phyloP scores from a whole-genome alignment of 2,329 filamentous ascomycete genomes.

The Neobulgaria alba region DNA sequence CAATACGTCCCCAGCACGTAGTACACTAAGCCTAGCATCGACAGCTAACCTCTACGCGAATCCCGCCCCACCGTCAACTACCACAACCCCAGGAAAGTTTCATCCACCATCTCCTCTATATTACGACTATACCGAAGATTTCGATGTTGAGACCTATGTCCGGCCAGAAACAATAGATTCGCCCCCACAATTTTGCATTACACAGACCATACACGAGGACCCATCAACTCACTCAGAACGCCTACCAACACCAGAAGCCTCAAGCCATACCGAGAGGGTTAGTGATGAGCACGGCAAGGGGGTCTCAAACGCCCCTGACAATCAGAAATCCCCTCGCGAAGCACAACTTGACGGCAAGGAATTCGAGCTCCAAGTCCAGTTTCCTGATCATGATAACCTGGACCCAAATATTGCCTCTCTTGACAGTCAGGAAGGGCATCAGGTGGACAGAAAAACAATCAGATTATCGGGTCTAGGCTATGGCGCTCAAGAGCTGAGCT shows the following conservation, averaged over 20 bases:
- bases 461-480: conserved; percentile 14
- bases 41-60: conserved; percentile 20
- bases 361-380: not conserved
- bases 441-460: conserved; percentile 5
- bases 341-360: not conserved
- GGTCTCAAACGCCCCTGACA: not conserved
- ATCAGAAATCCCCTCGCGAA: not conserved
- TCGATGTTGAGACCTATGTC: conserved; percentile 21
- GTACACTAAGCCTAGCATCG: conserved; percentile 25
- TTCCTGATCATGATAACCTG: not conserved
- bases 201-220: conserved; percentile 25
- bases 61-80: conserved; percentile 14
- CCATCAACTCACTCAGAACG: conserved; percentile 17
- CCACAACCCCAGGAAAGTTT: conserved; percentile 23
- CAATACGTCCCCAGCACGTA: conserved; percentile 26
- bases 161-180: conserved; percentile 14
- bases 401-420: not conserved
- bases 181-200: conserved; percentile 23
- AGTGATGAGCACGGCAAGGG: not conserved
- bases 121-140: conserved; percentile 30
- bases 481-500: conserved; percentile 19
- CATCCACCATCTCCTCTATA: conserved; percentile 24
- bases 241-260: conserved; percentile 3
- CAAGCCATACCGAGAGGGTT: not conserved
- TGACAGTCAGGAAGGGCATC: not conserved